phyloP scores from a whole-genome alignment of 805 yeast genomes.

The Saturnispora kantuleensis region DNA sequence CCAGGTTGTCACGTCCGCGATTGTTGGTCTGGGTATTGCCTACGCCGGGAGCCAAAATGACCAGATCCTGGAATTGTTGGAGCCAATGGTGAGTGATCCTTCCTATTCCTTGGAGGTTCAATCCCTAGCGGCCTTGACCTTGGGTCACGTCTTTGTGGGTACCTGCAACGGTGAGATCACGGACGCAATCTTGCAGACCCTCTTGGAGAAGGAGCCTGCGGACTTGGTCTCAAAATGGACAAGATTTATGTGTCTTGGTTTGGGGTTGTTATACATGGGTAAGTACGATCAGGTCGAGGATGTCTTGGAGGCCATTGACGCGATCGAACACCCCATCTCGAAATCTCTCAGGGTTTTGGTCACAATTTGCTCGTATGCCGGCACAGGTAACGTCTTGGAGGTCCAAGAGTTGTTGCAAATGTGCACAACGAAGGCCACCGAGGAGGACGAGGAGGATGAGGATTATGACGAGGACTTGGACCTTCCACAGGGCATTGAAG shows the following conservation, averaged over 20 bases:
- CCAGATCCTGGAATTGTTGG: conserved; percentile 64
- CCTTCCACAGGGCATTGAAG: conserved; percentile 25
- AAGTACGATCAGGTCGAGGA: conserved; percentile 91
- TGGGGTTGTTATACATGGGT: conserved; percentile 87
- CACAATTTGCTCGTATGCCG: conserved; percentile 90
- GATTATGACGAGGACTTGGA: conserved; percentile 41
- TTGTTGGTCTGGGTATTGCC: conserved; percentile 86
- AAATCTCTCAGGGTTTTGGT: conserved; percentile 83
- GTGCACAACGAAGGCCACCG: conserved; percentile 64
- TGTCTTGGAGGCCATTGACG: conserved; percentile 86
- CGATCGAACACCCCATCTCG: conserved; percentile 90
- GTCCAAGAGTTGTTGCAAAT: conserved; percentile 85
- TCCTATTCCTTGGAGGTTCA: conserved; percentile 68
- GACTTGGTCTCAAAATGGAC: conserved; percentile 83
- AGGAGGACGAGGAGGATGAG: conserved; percentile 47
- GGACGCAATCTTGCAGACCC: conserved; percentile 80
- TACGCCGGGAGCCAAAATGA: conserved; percentile 91
- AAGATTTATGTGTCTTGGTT: conserved; percentile 81
- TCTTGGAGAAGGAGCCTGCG: conserved; percentile 70
- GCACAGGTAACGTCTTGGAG: conserved; percentile 94
- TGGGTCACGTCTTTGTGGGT: conserved; percentile 93
- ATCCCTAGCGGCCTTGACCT: conserved; percentile 78
- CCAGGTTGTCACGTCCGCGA: conserved; percentile 66
- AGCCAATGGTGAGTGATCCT: conserved; percentile 76
- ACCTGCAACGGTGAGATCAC: conserved; percentile 92